A percentile compares a stretch with the other conserved stretches of the same genome.
phyloP scores from a whole-genome alignment of 768 basidiomycete genomes.

The Exsudoporus frostii region DNA sequence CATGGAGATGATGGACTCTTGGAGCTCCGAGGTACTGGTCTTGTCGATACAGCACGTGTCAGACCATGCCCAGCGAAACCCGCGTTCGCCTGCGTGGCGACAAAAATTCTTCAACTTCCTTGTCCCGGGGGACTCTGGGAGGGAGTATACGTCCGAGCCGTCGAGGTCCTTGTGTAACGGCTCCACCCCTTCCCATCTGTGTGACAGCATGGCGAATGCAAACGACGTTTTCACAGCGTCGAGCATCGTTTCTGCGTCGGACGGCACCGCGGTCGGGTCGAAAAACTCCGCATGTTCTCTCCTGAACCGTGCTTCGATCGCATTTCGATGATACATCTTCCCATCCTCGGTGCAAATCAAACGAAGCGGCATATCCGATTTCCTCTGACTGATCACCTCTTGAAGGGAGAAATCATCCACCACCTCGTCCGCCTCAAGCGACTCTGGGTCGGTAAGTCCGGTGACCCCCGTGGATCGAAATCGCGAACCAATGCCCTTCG shows the following conservation, averaged over 20 bases:
- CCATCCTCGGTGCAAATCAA: constrained; percentile 26
- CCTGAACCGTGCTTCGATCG: constrained; percentile 15
- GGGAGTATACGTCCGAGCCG: constrained; percentile 13
- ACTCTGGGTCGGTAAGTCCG: not conserved
- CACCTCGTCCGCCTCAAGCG: not conserved
- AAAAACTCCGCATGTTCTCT: constrained; percentile 12
- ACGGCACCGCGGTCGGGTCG: constrained; percentile 2
- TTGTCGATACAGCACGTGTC: constrained; percentile 32
- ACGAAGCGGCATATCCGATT: constrained; percentile 22
- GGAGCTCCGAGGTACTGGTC: constrained; percentile 26
- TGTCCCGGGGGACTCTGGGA: constrained; percentile 9
- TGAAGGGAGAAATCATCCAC: constrained; percentile 4
- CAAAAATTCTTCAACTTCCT: constrained; percentile 20
- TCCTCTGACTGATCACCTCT: constrained; percentile 13
- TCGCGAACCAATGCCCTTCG: not conserved
- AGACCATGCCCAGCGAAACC: constrained; percentile 27
- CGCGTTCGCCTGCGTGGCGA: constrained; percentile 14
- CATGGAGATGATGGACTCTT: constrained; percentile 31
- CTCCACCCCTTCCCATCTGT: constrained; percentile 20
- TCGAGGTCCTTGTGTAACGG: constrained; percentile 17
- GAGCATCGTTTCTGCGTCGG: not conserved
- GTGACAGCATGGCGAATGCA: constrained; percentile 25
- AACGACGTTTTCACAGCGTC: constrained; percentile 14
- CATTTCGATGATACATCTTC: constrained; percentile 19
- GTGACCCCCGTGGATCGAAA: not conserved